Evolutionary conservation across 1,284 basidiomycete species (phyloP).

Genomic region (Heterobasidion parviporum): DNA sequence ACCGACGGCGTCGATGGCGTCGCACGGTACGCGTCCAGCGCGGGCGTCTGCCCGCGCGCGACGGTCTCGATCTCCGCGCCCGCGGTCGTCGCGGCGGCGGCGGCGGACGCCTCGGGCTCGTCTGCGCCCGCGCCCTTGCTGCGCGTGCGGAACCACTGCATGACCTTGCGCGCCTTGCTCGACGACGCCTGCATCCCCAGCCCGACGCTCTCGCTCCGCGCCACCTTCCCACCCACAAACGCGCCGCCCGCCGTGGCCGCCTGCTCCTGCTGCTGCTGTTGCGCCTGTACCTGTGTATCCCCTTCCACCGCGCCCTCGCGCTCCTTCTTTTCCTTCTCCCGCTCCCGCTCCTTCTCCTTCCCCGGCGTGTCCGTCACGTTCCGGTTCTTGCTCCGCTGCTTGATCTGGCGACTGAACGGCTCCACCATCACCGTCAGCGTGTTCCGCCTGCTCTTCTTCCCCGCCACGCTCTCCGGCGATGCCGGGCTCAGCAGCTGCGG

Average conservation of each 20-base stretch:
- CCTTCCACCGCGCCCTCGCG: background rate
- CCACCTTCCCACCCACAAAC: slow-evolving; percentile 17
- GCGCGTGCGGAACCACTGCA: slow-evolving; percentile 75
- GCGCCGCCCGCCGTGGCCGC: slow-evolving; percentile 12
- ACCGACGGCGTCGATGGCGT: slow-evolving; percentile 10
- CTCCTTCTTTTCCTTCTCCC: slow-evolving; percentile 10
- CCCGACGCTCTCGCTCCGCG: slow-evolving; percentile 13
- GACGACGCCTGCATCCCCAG: slow-evolving; percentile 53
- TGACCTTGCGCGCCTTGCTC: slow-evolving; percentile 68
- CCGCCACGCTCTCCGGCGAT: slow-evolving; percentile 33
- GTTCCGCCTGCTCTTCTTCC: slow-evolving; percentile 66
- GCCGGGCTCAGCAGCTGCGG: slow-evolving; percentile 1
- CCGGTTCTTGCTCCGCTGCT: slow-evolving; percentile 29
- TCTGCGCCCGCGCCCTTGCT: slow-evolving; percentile 41
- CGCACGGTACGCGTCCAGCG: slow-evolving; percentile 7
- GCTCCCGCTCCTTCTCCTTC: slow-evolving; percentile 27
- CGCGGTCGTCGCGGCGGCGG: background rate
- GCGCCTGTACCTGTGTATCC: no score
- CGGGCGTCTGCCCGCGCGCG: slow-evolving; percentile 5
- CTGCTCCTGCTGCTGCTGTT: background rate
- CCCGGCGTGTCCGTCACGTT: slow-evolving; percentile 20
- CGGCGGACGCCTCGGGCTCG: slow-evolving; percentile 20
- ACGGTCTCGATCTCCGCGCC: background rate
- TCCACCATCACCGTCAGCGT: slow-evolving; percentile 81
- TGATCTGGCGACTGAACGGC: slow-evolving; percentile 55